Evolutionary conservation across 1,284 basidiomycete species (phyloP), one percentile per base, ranked within the genome.

Genomic region (Fistulinella cinereoalba): DNA sequence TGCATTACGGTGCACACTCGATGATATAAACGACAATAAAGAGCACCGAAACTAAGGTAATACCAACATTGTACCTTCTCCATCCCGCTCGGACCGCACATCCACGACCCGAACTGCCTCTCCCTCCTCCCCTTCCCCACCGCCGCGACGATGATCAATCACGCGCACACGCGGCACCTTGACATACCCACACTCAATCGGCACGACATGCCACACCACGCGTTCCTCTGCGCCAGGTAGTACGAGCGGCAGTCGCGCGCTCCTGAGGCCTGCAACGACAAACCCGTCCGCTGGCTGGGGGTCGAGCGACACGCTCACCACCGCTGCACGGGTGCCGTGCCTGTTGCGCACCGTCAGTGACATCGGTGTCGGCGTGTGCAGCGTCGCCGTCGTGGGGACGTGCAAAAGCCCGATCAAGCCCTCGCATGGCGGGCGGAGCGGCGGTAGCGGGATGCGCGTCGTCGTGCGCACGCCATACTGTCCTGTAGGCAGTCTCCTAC

Each of bases 151-250:
- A 46, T 76, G 71, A 56, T 88, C 78, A 27, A 77, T 56, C 21
- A 88, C 77, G 55, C 69, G 75, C 49, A 89, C 72, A 28, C 68
- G 66, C 11, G 87, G 86, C 13, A 84, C 56, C 47, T 61, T 72
- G 37, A 84, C 70, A 53, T 78, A 71, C 39, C 87, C 86, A 61
- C 85, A 88, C 51, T 87, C 84, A 23, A 89, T 61, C 1, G 88
- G 82, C 22, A 88, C 75, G 22, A 89, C 58, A 27, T 74, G 76
- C 83, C 87, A 89, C 4, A 66, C 65, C 13, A 90, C 44, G 41
- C 65, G 72, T 53, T 82, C 80, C 61, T 89, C 86, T 15, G 72
- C 70, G 9, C 83, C 83, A 1, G 89, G 85, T 25, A 90, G 68
- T 21, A 93, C 67, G 31, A 85, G 68, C 2, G 87, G 81, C 10